Conservation (phyloP, 768 basidiomycete genomes). For the Tricholoma sp. region DNA sequence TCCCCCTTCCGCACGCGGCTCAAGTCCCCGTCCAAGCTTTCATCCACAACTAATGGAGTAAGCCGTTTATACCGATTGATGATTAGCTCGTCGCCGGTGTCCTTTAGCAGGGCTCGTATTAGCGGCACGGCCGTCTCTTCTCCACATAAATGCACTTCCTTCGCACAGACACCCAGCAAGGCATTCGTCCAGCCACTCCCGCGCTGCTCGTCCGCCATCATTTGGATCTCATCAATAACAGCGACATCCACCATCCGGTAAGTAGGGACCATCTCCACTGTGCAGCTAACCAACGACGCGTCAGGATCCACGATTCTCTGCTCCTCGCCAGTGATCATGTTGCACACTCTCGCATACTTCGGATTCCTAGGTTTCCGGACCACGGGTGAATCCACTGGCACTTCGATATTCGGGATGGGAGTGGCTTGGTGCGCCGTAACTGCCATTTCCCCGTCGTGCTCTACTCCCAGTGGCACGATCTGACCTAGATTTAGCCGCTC, state of each 20-base stretch:
- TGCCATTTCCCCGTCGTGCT: slow-evolving; percentile 32
- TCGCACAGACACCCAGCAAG: slow-evolving; percentile 67
- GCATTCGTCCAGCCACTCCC: slow-evolving; percentile 83
- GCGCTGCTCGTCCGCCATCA: slow-evolving; percentile 76
- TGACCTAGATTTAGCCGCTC: slow-evolving; percentile 86
- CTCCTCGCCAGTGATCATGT: slow-evolving; percentile 92
- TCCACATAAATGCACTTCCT: slow-evolving; percentile 91
- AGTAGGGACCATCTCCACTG: slow-evolving; percentile 83
- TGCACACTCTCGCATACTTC: slow-evolving; percentile 61
- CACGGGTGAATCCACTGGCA: slow-evolving; percentile 13
- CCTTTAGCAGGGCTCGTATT: slow-evolving; percentile 59
- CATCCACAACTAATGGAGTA: slow-evolving; percentile 71
- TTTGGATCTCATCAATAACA: slow-evolving; percentile 96
- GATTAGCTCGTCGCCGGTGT: slow-evolving; percentile 78
- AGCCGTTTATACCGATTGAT: slow-evolving; percentile 85
- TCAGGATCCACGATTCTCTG: slow-evolving; percentile 57
- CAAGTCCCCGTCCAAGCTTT: slow-evolving; percentile 59
- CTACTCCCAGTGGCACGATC: slow-evolving; percentile 69
- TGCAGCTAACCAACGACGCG: slow-evolving; percentile 68
- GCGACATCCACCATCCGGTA: slow-evolving; percentile 59
- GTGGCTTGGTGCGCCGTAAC: neutral
- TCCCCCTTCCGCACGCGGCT: slow-evolving; percentile 71
- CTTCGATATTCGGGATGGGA: slow-evolving; percentile 19
- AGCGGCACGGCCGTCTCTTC: slow-evolving; percentile 89
- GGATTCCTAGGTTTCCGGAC: slow-evolving; percentile 35